A percentile compares a stretch with the other conserved stretches of the same genome.
Conservation (phyloP, 116 monocot genomes). For the Cymodocea nodosa region DNA sequence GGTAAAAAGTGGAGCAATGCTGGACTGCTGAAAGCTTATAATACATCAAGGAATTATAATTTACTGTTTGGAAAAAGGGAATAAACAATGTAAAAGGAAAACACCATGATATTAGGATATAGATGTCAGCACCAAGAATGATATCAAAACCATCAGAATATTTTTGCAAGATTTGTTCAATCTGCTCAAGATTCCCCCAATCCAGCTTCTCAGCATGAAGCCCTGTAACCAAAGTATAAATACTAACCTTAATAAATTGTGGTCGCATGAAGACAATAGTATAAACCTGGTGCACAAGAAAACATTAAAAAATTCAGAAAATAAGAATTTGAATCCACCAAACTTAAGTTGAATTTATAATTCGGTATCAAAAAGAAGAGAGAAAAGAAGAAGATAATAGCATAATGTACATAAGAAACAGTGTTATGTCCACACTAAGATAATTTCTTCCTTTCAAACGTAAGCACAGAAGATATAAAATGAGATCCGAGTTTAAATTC, state of each 20-base stretch:
- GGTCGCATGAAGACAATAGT: too few relatives aligned
- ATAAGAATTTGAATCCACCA: too few relatives aligned
- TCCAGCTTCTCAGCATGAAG: conserved; percentile 70
- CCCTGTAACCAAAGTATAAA: conserved; percentile 18
- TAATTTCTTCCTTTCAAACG: too few relatives aligned
- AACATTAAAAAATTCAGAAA: too few relatives aligned
- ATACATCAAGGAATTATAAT: conserved; percentile 36
- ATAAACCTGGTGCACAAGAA: too few relatives aligned
- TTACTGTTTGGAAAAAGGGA: background rate
- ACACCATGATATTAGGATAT: conserved; percentile 51
- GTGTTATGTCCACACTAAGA: too few relatives aligned
- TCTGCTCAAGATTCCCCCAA: conserved; percentile 63
- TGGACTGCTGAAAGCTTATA: conserved; percentile 87
- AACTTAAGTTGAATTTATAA: too few relatives aligned
- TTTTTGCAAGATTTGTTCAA: conserved; percentile 36
- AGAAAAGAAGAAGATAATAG: too few relatives aligned
- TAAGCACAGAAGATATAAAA: too few relatives aligned
- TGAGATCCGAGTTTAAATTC: too few relatives aligned
- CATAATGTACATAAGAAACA: too few relatives aligned
- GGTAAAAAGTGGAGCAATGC: conserved; percentile 62
- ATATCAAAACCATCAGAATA: conserved; percentile 76
- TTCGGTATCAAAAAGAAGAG: too few relatives aligned
- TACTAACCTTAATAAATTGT: background rate
- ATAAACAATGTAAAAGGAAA: background rate
- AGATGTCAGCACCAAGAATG: conserved; percentile 93